Base-by-base conservation (phyloP, 2,329 filamentous ascomycete genomes). In the Arthrobotrys megalospora region DNA sequence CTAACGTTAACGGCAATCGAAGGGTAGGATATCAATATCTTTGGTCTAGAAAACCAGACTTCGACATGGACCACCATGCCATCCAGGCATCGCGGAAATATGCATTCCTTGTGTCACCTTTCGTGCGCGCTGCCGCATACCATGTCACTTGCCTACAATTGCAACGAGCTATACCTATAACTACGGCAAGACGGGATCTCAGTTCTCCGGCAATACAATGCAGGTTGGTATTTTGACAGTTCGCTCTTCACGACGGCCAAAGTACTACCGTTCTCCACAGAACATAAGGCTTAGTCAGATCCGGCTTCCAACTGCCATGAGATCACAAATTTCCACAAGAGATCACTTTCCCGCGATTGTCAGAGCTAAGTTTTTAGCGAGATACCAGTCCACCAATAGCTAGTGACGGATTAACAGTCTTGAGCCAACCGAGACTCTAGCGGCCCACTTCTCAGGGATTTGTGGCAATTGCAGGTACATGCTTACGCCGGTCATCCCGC, bases 331-430 rank as follows among this genome's bases (percentile, higher is more conserved):
- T 14, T 43, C 36, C 55, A 28, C 53, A 21, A 41, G 53, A 38
- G 32, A 60, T 60, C 34, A 28, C 36, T 24, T 60, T 60, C 55
- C 34, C 55, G 55, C 55, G 19, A 60, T 28, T 28, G 55, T 28
- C 55, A 60, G 55, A 28, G 55, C 55, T 14, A 60, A 43, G 6
- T 36, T 6, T 60, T 60, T 60, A 60, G 55, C 55, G 55, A 60
- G 55, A n/a, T 5, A 21, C 45, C 28, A 24, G 52, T 12, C 55
- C 55, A 60, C 55, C 55, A 60, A 60, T 60, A 60, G 12, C 19
- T 6, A 19, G 36, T 16, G 36, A 19, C 12, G 36, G 55, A 43
- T 60, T 60, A 60, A 43, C 16, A 60, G 11, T 41, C 28, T 60
- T 8, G 3, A 11, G 19, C 36, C 55, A 60, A 60, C 55, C 55